Conservation (phyloP, 169 alveolate genomes). For the Perkinsus olseni region DNA sequence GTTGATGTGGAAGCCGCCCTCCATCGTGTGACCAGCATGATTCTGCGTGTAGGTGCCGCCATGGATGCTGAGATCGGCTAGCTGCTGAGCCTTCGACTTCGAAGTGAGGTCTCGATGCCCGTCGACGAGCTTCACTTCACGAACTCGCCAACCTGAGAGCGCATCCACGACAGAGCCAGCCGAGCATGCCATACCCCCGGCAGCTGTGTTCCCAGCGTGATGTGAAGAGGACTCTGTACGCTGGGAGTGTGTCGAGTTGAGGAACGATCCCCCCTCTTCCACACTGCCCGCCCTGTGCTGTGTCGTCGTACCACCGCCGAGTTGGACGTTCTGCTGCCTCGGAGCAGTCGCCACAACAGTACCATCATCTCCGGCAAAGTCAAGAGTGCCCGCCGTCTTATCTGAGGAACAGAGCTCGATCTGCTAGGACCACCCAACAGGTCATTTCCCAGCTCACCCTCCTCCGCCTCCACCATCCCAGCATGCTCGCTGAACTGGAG, state of each 20-base stretch:
- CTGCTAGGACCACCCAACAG: not conserved
- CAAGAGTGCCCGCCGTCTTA: not conserved
- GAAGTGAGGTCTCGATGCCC: not conserved
- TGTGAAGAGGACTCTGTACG: not conserved
- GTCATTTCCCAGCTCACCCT: not conserved
- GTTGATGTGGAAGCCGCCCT: not conserved
- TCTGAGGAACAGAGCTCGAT: not conserved
- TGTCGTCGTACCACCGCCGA: not conserved
- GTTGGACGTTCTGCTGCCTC: not conserved
- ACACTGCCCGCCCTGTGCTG: not conserved
- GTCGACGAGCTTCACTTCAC: not conserved
- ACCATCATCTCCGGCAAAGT: not conserved
- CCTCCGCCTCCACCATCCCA: not conserved
- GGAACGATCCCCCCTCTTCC: not conserved
- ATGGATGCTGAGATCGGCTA: not conserved
- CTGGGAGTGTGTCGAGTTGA: not conserved
- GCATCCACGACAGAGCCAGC: too few species aligned
- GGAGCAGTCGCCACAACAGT: not conserved
- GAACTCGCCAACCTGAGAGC: not conserved
- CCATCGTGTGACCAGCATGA: not conserved
- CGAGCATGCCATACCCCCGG: not conserved
- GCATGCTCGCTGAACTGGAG: not conserved
- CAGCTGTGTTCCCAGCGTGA: too few species aligned
- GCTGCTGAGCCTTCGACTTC: not conserved
- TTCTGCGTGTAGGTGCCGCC: not conserved